Evolutionary conservation across 177 flowering plant species (phyloP).

Genomic region (Vitis hybrid): DNA sequence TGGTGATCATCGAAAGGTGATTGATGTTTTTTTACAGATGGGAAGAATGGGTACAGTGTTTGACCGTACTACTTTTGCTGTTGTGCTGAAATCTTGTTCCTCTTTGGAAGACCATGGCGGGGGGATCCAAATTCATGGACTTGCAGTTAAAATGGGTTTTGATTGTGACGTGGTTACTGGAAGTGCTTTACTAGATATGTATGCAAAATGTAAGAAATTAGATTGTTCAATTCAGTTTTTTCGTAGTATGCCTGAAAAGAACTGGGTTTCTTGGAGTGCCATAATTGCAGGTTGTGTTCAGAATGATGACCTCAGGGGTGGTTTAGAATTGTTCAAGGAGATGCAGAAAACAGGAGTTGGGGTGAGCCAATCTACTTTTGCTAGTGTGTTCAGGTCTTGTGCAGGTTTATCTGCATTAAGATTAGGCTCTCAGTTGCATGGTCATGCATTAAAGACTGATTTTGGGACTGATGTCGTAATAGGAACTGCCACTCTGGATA

Average conservation of each 20-base stretch:
- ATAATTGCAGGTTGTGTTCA: constrained; percentile 74
- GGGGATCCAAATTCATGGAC: constrained; percentile 64
- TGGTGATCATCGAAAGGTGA: constrained; percentile 34
- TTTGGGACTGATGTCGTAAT: constrained; percentile 62
- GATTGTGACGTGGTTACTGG: constrained; percentile 61
- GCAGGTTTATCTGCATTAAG: constrained; percentile 50
- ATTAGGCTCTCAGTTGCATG: constrained; percentile 70
- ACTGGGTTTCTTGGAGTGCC: constrained; percentile 89
- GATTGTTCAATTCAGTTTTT: constrained; percentile 44
- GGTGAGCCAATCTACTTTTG: constrained; percentile 76
- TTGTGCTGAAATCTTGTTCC: constrained; percentile 61
- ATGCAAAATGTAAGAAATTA: constrained; percentile 70
- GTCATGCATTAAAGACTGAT: constrained; percentile 58
- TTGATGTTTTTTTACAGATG: constrained; percentile 52
- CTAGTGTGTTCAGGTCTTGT: constrained; percentile 73
- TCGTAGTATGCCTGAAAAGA: constrained; percentile 51
- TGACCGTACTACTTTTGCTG: constrained; percentile 58
- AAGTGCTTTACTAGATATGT: constrained; percentile 80
- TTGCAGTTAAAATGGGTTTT: constrained; percentile 55
- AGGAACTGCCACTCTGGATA: constrained; percentile 80
- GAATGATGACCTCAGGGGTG: constrained; percentile 39
- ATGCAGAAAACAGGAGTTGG: constrained; percentile 62
- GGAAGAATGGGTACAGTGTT: constrained; percentile 28
- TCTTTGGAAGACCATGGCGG: constrained; percentile 34
- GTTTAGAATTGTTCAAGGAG: constrained; percentile 56